Evolutionary conservation across 306 rosid genomes (phyloP).

Genomic region (Spatholobus suberectus): DNA sequence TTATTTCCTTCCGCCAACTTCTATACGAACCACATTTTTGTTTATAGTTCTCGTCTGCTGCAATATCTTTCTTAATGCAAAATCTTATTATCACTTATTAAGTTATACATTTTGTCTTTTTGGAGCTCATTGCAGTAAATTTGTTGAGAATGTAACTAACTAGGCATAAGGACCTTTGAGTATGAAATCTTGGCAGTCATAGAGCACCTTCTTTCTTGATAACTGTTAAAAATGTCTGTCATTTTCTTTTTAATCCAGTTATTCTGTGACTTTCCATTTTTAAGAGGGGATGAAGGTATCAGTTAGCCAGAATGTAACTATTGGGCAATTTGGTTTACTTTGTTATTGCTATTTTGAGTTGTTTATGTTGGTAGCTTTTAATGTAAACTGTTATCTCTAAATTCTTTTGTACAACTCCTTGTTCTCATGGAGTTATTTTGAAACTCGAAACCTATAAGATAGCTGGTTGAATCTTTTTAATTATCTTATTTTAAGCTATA

Average conservation of each 20-base stretch:
- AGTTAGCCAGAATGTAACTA: conserved; percentile 15
- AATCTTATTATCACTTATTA: conserved; percentile 11
- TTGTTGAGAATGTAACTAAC: conserved; percentile 21
- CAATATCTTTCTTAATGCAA: neutral
- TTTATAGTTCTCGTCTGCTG: neutral
- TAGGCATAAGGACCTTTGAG: neutral
- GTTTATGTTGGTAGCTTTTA: conserved; percentile 23
- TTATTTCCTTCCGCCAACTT: neutral
- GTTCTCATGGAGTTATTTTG: neutral
- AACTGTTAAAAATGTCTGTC: neutral
- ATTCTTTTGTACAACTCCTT: neutral
- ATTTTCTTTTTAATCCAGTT: neutral
- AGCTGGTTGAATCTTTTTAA: neutral
- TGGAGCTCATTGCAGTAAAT: conserved; percentile 4
- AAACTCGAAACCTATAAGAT: conserved; percentile 29
- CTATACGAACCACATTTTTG: conserved; percentile 1
- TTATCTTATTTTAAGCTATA: neutral
- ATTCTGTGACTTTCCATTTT: neutral
- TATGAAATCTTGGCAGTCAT: neutral
- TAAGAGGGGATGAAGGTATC: conserved; percentile 6
- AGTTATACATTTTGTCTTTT: conserved; percentile 11
- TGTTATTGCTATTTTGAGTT: conserved; percentile 25
- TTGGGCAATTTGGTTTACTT: neutral
- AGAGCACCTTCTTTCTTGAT: conserved; percentile 7
- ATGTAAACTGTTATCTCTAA: conserved; percentile 1